Evolutionary conservation across 2,329 filamentous ascomycete species (phyloP).

Genomic region (Pseudogymnoascus sp.): DNA sequence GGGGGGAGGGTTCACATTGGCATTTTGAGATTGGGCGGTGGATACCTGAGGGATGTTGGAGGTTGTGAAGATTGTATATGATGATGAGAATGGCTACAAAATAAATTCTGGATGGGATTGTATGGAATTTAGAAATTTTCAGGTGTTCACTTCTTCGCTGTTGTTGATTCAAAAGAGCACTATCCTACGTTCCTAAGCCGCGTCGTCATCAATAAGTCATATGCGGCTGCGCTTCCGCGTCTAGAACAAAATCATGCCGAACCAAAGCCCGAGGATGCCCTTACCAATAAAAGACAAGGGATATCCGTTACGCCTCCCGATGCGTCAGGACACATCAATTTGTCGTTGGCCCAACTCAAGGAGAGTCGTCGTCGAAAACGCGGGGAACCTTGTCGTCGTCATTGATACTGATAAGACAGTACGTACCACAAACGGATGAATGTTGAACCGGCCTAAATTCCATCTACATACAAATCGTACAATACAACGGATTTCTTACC

Average conservation of each 20-base stretch:
- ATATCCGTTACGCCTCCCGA: not conserved
- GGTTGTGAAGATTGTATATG: not conserved
- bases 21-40: not conserved
- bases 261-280: not conserved
- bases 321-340: not conserved
- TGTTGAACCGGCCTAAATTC: not conserved
- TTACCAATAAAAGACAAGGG: not conserved
- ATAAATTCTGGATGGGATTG: not conserved
- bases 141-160: not conserved
- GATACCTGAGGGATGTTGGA: not conserved
- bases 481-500: not conserved
- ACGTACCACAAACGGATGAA: not conserved
- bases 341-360: not conserved
- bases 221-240: not conserved
- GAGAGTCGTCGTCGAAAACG: not conserved
- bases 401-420: not conserved
- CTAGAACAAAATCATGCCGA: not conserved
- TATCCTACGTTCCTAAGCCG: not conserved
- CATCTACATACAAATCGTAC: not conserved
- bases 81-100: not conserved
- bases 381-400: conserved; percentile 5
- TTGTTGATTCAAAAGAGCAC: not conserved
- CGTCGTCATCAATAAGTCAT: not conserved
- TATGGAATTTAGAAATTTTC: not conserved
- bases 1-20: not conserved